Evolutionary conservation across 768 basidiomycete genomes (phyloP), one percentile per base, ranked within the genome.

Genomic region (Pisolithus albus): DNA sequence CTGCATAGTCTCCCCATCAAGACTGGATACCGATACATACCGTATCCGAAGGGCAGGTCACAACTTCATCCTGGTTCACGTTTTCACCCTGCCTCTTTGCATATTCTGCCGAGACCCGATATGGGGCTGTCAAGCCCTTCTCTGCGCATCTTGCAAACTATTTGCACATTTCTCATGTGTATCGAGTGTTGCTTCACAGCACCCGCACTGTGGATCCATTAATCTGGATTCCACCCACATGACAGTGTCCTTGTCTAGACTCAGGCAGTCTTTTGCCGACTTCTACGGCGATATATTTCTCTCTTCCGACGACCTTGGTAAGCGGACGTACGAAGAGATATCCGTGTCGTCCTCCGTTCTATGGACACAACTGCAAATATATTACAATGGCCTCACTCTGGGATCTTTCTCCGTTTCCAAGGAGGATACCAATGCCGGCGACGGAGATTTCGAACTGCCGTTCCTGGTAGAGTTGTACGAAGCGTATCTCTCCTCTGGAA

Each of bases 1-100:
- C 61, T 87, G 82, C 28, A 62, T 68, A 28, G 57, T 81, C 41
- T 63, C 77, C 13, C 60, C 69, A 19, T 60, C 65, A 34, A 66
- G 69, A 44, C 64, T 65, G 45, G 59, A 61, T 15, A 51, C 30
- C 16, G 55, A 49, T 19, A 50, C 57, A 13, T 56, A 56, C 24
- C 38, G 53, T 40, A 47, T 65, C 21, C 56, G 55, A 45, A 59
- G 63, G 30, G 68, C 70, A 13, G 61, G 70, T 30, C 88, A 91
- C 60, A 58, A 61, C 1, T 83, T 92, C 62, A 65, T 68, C 38
- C 59, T 68, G 8, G 77, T 82, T 53, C 90, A 85, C 58, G 64
- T 88, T 40, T 91, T 92, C 68, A 85, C 81, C 23, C 65, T 91
- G 7, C 78, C 79, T n/a, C 73, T 85, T 8, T 93, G 90, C 61